These are phyloP conservation scores for Xylaria nigripes DNA, from an alignment of 495 filamentous ascomycete species.

Conservation along the genomic window DNA sequence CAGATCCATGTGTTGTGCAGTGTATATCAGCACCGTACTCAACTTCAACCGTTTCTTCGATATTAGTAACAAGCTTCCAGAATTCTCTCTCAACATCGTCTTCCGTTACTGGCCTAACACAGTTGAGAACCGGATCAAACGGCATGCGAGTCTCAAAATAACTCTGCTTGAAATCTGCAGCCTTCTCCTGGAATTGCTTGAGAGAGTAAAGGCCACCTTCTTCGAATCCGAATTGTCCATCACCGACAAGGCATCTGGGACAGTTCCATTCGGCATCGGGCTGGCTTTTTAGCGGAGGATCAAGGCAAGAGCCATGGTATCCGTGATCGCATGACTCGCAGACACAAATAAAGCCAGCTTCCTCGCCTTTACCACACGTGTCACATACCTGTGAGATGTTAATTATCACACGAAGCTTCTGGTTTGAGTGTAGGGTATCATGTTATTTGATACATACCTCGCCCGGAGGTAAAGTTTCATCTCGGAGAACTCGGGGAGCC, in stretches of 20 bases:
- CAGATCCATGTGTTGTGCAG: conserved; percentile 94
- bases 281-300: conserved; percentile 68
- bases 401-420: conserved; percentile 9
- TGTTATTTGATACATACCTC: conserved; percentile 50
- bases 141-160: conserved; percentile 92
- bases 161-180: conserved; percentile 82
- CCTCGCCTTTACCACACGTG: conserved; percentile 75
- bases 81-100: conserved; percentile 97
- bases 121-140: conserved; percentile 76
- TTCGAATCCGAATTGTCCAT: conserved; percentile 95
- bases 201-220: conserved; percentile 95
- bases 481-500: conserved; percentile 59
- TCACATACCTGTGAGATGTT: conserved; percentile 64
- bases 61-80: conserved; percentile 85
- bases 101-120: conserved; percentile 71
- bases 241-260: conserved; percentile 88
- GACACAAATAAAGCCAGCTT: conserved; percentile 52
- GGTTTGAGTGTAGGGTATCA: neutral
- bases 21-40: conserved; percentile 99
- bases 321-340: conserved; percentile 90
- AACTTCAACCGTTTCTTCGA: conserved; percentile 93
- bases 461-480: conserved; percentile 59
- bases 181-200: conserved; percentile 93
- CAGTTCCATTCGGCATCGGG: conserved; percentile 95
- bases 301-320: conserved; percentile 83